Conservation (phyloP, 306 rosid species). For the Rosa multiflora region DNA sequence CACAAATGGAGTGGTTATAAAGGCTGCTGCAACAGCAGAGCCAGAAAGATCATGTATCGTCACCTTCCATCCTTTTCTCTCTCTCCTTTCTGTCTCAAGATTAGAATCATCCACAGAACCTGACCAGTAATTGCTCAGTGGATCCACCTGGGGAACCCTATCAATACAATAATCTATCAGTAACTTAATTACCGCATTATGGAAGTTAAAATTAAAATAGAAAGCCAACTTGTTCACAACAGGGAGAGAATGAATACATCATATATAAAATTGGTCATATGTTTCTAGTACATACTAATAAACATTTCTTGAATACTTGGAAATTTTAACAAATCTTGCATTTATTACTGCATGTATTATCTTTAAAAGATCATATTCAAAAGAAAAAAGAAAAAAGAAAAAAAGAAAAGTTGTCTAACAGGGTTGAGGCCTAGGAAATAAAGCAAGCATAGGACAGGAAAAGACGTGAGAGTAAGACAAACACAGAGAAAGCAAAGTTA, state of each 20-base stretch:
- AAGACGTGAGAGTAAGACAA: background rate
- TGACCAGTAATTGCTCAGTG: constrained; percentile 75
- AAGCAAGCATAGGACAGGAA: background rate
- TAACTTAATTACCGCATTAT: constrained; percentile 13
- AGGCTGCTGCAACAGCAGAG: constrained; percentile 98
- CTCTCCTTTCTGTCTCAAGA: constrained; percentile 59
- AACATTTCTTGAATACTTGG: background rate
- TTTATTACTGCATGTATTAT: background rate
- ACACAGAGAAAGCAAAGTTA: background rate
- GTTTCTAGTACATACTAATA: background rate
- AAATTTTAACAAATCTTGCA: background rate
- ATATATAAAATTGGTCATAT: background rate
- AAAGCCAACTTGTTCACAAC: background rate
- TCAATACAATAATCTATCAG: constrained; percentile 36
- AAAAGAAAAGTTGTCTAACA: background rate
- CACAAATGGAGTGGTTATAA: constrained; percentile 98
- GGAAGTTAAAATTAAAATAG: background rate
- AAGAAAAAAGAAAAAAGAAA: background rate
- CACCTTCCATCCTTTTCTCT: constrained; percentile 98
- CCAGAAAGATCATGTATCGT: constrained; percentile 96
- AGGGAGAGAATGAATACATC: background rate
- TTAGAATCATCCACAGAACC: constrained; percentile 55
- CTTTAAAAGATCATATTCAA: background rate
- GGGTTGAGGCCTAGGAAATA: background rate
- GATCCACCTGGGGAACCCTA: constrained; percentile 85